These are phyloP conservation scores for Saccharomycopsis fodiens DNA, from an alignment of 805 yeast species.

Conservation along the genomic window DNA sequence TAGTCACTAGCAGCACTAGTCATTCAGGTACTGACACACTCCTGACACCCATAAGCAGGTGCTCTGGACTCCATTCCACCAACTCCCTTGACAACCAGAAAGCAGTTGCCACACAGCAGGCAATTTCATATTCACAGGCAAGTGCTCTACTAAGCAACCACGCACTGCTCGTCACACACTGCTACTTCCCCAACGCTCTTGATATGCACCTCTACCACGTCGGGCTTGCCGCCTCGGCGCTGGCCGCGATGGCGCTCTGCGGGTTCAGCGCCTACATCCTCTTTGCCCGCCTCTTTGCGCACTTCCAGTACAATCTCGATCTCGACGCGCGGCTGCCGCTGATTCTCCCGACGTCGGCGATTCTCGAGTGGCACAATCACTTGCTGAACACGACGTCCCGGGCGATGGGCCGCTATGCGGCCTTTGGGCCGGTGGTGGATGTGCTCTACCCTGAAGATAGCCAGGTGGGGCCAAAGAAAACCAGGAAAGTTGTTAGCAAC, in stretches of 20 bases:
- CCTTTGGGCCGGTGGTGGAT: conserved; percentile 18
- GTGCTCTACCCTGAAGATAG: conserved; percentile 3
- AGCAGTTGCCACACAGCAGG: neutral
- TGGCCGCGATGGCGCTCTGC: conserved; percentile 9
- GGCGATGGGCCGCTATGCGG: conserved; percentile 18
- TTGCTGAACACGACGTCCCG: conserved; percentile 10
- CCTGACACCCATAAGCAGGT: neutral
- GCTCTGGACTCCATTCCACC: too few species aligned
- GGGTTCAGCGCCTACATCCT: conserved; percentile 12
- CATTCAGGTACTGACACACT: too few species aligned
- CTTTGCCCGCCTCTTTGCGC: conserved; percentile 3
- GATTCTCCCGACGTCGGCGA: conserved; percentile 19
- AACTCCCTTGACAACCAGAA: neutral
- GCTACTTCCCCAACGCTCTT: neutral
- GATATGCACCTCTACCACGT: conserved; percentile 11
- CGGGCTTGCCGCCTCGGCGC: conserved; percentile 7
- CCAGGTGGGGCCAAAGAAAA: neutral
- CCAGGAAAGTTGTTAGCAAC: neutral
- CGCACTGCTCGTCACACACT: too few species aligned
- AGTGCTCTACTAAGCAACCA: too few species aligned
- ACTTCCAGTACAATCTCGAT: conserved; percentile 13
- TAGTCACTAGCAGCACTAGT: too few species aligned
- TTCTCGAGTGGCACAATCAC: conserved; percentile 13
- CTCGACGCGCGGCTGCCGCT: conserved; percentile 15
- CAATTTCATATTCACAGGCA: too few species aligned